Evolutionary conservation across 2,329 filamentous ascomycete species (phyloP).

Genomic region (Penicillium sp.): DNA sequence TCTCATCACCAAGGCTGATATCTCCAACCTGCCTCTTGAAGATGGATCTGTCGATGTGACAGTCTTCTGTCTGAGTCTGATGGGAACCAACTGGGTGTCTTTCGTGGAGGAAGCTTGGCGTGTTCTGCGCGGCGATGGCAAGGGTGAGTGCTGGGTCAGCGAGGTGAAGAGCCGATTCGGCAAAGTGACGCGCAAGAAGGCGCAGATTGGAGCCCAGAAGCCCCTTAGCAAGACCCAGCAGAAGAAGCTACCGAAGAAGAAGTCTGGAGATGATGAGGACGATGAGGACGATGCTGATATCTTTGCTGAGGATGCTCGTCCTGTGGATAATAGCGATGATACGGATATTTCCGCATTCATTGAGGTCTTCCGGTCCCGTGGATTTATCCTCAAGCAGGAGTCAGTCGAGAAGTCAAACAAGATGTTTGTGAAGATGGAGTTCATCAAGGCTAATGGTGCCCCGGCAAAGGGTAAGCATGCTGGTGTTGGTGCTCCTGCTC

Average conservation of each 20-base stretch:
- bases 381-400: constrained; percentile 77
- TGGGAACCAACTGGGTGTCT: constrained; percentile 98
- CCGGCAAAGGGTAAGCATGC: constrained; percentile 74
- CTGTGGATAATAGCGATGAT: constrained; percentile 64
- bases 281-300: constrained; percentile 56
- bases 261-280: constrained; percentile 48
- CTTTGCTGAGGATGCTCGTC: constrained; percentile 45
- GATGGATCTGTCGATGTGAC: constrained; percentile 79
- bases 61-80: constrained; percentile 93
- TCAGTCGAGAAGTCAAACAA: constrained; percentile 82
- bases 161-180: constrained; percentile 95
- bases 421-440: constrained; percentile 98
- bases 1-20: constrained; percentile 84
- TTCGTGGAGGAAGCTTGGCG: constrained; percentile 96
- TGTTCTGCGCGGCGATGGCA: constrained; percentile 80
- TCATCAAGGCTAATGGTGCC: constrained; percentile 72
- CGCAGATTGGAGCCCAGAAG: constrained; percentile 39
- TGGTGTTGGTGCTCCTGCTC: constrained; percentile 34
- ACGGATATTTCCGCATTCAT: constrained; percentile 89
- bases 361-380: constrained; percentile 74
- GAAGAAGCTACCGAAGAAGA: constrained; percentile 48
- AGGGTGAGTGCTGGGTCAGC: constrained; percentile 87
- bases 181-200: constrained; percentile 51
- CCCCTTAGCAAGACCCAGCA: constrained; percentile 43
- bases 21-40: constrained; percentile 74